Base-by-base conservation (phyloP, 1,284 basidiomycete species). In the Marasmius sp. region DNA sequence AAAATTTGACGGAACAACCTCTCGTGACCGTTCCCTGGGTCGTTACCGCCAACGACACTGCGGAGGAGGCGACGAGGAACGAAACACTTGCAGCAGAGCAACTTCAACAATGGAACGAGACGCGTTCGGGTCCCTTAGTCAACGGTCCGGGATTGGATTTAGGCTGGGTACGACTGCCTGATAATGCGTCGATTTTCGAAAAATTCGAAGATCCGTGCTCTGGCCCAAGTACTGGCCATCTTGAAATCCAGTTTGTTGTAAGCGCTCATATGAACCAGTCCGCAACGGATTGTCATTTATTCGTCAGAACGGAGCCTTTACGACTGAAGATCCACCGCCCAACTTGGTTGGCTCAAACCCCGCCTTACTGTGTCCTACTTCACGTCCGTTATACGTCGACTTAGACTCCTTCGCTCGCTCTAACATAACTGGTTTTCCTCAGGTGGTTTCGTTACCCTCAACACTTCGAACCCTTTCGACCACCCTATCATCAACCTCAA, bases 1-100 rank as follows among this genome's bases (percentile, higher is more conserved):
- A 68, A 49, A 78, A 77, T 59, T 61, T 80, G 34, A 68, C 71
- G 58, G 79, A 80, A 64, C 79, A 81, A 65, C 68, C 65, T 18
- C 55, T 66, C n/a, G 54, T 74, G 10, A 33, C 61, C 9, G 67
- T 65, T 58, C 57, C 66, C 34, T 76, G 62, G 62, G 53, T 59
- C 10, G 71, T 71, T 56, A 68, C 64, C 54, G 59, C 64, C 12
- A 68, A 63, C 16, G 60, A 71, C 45, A 70, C 72, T 9, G 60
- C 62, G 16, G 72, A 74, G 43, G 58, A 61, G 43, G 33, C 69
- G 47, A 33, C 53, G 12, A 65, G 72, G 10, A 70, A 72, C 60
- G 41, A 64, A 9, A 68, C 67, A 1, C 50, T 71, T 20, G 50
- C 64, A 8, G 58, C 53, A 22, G 64, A 59, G 14, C 61, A 53